Base-by-base conservation (phyloP, 139 green algal species). In the Coelastrella sp. region DNA sequence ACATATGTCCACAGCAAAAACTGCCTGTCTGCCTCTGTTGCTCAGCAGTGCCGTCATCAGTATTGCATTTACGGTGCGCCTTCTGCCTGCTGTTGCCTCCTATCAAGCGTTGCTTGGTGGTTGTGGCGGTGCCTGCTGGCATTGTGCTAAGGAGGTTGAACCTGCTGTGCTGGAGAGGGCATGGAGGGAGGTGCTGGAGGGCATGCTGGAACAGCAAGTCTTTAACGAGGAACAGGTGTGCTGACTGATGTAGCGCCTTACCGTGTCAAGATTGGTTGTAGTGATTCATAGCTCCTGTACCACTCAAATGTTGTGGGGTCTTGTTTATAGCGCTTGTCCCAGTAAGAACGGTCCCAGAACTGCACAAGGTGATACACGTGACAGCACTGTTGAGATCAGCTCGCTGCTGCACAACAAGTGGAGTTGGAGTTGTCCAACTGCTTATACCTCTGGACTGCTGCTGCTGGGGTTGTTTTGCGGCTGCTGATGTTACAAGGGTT, bases 61-160 rank as follows among this genome's bases (percentile, higher is more conserved):
- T 47, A 47, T 47, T 47, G 32, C 32, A 47, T 47, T 47, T 47
- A 47, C 32, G 32, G 32, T 47, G 22, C 20, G 14, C 8, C 32
- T 96, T 92, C 73, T 92, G 78, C 13, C 80, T 98, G 83, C 90
- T 96, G 66, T 68, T 97, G 54, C 94, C 95, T 8, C 86, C 92
- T 0, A 81, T 93, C 5, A 73, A 82, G 7, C 92, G 90, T 57
- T 93, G 81, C 2, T 61, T 96, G 71, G 57, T 98, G 59, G 90
- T 97, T 71, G 86, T 98, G 66, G 89, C 96, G 73, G 85, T 90
- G 66, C 83, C 83, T 5, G n/a, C 14, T 17, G 81, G 90, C 14
- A 85, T 87, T 17, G 92, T 20, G 89, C 92, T 4, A 82, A 84
- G 54, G 91, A 94, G 81, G 93, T 98, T 17, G 90, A 92, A 4